Evolutionary conservation across 495 filamentous ascomycete species (phyloP).

Genomic region (Evernia prunastri): DNA sequence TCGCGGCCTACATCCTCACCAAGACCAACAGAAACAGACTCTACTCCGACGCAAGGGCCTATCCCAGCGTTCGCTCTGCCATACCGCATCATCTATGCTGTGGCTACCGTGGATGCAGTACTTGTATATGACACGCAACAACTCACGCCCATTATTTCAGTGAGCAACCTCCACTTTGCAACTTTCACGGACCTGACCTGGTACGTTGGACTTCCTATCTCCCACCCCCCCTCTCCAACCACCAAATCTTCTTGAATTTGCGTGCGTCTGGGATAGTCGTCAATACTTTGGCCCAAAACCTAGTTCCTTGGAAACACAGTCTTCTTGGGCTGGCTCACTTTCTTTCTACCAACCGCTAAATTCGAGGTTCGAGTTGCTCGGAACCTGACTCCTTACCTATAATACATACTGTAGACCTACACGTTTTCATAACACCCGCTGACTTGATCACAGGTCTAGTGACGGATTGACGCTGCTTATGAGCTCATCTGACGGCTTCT

Average conservation of each 20-base stretch:
- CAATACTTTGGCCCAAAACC: too few species aligned
- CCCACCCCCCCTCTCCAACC: too few species aligned
- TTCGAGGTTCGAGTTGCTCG: too few species aligned
- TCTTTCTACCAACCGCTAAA: too few species aligned
- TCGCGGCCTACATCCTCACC: slow-evolving; percentile 45
- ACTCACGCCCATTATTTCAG: slow-evolving; percentile 80
- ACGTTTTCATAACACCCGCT: neutral
- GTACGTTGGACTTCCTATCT: slow-evolving; percentile 46
- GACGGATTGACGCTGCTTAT: slow-evolving; percentile 91
- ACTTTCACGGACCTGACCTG: slow-evolving; percentile 96
- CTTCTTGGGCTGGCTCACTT: too few species aligned
- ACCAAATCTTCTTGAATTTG: neutral
- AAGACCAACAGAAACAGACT: slow-evolving; percentile 48
- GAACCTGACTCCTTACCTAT: too few species aligned
- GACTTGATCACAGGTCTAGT: slow-evolving; percentile 61
- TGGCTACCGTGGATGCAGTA: slow-evolving; percentile 96
- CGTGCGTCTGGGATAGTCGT: too few species aligned
- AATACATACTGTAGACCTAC: neutral
- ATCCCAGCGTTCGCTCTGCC: slow-evolving; percentile 73
- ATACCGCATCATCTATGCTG: slow-evolving; percentile 93
- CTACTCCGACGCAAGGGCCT: slow-evolving; percentile 47
- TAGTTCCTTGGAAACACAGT: too few species aligned
- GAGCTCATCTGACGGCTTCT: slow-evolving; percentile 96
- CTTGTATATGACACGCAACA: slow-evolving; percentile 97
- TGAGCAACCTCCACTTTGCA: slow-evolving; percentile 94